phyloP scores from a whole-genome alignment of 2,329 filamentous ascomycete species.

The Knufia petricola region DNA sequence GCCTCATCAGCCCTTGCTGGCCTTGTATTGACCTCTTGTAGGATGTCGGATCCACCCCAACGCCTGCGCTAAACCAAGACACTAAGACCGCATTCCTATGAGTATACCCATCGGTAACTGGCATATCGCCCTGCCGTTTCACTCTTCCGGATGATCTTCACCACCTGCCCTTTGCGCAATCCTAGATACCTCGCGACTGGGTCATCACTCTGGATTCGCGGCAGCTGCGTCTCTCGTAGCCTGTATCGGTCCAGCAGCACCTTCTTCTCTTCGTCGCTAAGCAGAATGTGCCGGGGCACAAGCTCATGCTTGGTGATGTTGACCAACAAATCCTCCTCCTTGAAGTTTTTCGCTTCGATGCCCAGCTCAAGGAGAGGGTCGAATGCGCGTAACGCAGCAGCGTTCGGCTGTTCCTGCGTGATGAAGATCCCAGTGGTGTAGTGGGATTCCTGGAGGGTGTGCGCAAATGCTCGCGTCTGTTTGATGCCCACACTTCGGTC shows the following conservation, averaged over 20 bases:
- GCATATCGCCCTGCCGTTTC: slow-evolving; percentile 96
- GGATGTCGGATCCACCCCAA: not conserved
- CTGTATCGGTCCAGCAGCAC: slow-evolving; percentile 81
- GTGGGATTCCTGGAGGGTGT: slow-evolving; percentile 67
- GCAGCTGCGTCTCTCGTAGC: slow-evolving; percentile 93
- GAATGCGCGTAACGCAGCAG: slow-evolving; percentile 79
- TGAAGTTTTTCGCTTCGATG: slow-evolving; percentile 78
- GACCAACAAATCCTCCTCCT: slow-evolving; percentile 89
- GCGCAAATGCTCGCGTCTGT: slow-evolving; percentile 82
- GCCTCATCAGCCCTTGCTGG: no score
- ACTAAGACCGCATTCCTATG: not conserved
- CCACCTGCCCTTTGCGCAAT: slow-evolving; percentile 81
- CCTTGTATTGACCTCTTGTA: not conserved
- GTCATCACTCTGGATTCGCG: slow-evolving; percentile 81
- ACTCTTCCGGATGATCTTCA: slow-evolving; percentile 93
- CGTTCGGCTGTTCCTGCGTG: slow-evolving; percentile 69
- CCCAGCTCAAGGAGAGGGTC: slow-evolving; percentile 39
- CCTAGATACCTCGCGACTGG: slow-evolving; percentile 89
- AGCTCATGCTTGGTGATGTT: slow-evolving; percentile 98
- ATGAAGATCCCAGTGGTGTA: slow-evolving; percentile 89
- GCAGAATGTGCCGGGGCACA: slow-evolving; percentile 83
- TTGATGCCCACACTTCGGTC: slow-evolving; percentile 77
- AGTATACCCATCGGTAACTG: slow-evolving; percentile 66
- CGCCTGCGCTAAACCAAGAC: slow-evolving; percentile 7
- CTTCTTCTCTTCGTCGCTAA: slow-evolving; percentile 82